A percentile compares a stretch with the other conserved stretches of the same genome.
phyloP scores from a whole-genome alignment of 257 asterid genomes.

The Craterostigma plantagineum region DNA sequence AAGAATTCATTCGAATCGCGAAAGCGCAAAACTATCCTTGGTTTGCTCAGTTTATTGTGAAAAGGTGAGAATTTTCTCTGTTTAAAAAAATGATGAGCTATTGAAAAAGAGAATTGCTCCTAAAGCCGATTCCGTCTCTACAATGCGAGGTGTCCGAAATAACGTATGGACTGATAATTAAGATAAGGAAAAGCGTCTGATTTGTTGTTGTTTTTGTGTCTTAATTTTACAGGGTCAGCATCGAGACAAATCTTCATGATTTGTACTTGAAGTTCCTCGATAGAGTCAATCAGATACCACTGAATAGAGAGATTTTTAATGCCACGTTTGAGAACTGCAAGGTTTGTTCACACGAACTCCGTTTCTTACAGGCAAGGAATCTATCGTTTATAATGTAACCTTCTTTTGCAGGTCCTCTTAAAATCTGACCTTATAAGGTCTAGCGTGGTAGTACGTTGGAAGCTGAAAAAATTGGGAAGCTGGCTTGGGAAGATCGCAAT shows the following conservation, averaged over 20 bases:
- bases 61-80: no score
- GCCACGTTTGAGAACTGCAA: constrained; percentile 97
- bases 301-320: constrained; percentile 57
- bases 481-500: constrained; percentile 99
- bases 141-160: no score
- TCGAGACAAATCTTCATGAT: constrained; percentile 93
- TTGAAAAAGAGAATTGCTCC: no score
- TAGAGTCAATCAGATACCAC: constrained; percentile 59
- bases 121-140: no score
- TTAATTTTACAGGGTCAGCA: constrained; percentile 65
- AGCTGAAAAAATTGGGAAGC: constrained; percentile 89
- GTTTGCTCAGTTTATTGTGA: constrained; percentile 63
- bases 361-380: background rate
- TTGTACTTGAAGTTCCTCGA: constrained; percentile 88
- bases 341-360: constrained; percentile 25
- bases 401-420: constrained; percentile 61
- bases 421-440: constrained; percentile 91
- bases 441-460: constrained; percentile 85
- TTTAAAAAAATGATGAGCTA: no score
- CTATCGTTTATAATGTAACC: constrained; percentile 8
- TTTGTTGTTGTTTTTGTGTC: background rate
- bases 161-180: no score
- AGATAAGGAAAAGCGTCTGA: no score
- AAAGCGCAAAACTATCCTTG: constrained; percentile 69
- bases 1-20: constrained; percentile 58